Conservation (phyloP, 2,329 filamentous ascomycete species). For the Ceratocystis albifundus region DNA sequence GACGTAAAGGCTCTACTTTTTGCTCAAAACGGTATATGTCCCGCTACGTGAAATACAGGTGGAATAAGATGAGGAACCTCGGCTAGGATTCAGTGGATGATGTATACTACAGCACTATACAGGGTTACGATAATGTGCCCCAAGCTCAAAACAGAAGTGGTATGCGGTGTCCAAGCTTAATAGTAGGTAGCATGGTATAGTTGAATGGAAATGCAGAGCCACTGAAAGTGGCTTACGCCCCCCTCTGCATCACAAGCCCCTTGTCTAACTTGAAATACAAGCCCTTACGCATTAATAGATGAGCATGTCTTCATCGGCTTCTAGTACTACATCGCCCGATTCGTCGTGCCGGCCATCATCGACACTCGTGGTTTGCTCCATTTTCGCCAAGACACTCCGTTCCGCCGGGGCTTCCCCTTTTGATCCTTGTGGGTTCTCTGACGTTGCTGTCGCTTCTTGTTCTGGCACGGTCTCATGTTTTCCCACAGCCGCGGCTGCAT, state of each 20-base stretch:
- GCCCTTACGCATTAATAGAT: conserved; percentile 53
- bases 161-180: no score
- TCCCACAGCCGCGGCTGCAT: neutral
- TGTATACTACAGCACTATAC: no score
- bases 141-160: no score
- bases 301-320: conserved; percentile 79
- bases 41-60: neutral
- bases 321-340: conserved; percentile 64
- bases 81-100: no score
- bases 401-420: neutral
- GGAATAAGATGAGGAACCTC: neutral
- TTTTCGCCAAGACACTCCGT: neutral
- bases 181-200: no score
- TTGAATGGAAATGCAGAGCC: no score
- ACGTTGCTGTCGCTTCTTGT: conserved; percentile 14
- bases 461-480: neutral
- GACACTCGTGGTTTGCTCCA: neutral
- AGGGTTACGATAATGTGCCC: no score
- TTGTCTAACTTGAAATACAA: neutral
- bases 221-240: neutral
- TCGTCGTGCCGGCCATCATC: conserved; percentile 46
- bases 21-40: neutral
- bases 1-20: neutral
- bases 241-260: neutral
- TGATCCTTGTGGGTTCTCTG: conserved; percentile 24